Base-by-base conservation (phyloP, 78 protist species). In the Dictyostelium firmibasis region DNA sequence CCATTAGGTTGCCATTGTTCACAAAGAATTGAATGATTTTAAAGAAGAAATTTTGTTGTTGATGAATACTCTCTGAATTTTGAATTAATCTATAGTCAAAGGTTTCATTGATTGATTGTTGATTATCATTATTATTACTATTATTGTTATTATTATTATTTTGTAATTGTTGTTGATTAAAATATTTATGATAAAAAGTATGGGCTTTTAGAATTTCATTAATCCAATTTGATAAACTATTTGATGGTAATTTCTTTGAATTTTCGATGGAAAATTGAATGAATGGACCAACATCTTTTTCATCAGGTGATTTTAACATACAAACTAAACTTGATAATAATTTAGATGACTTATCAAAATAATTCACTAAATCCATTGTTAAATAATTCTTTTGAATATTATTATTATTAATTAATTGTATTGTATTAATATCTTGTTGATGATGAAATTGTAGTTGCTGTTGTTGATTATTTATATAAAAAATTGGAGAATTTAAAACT, bases 21-120 rank as follows among this genome's bases (percentile, higher is more conserved):
- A 89, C 87, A 60, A 89, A 89, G 38, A 81, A 76, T 41, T 89
- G 94, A 29, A 89, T 78, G 5, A 89, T 64, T 47, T 89, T 89
- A 29, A 81, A 89, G 20, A 81, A 89, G 82, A 89, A 89, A 36
- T 85, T 78, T 69, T 89, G 94, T 47, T 89, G 94, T 89, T 89
- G 94, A 64, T 89, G 94, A 20, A 89, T 67, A 18, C 82, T 76
- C n/a, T 89, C 94, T 4, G 88, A 53, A 29, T 89, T 89, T 25
- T 62, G 86, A 33, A 89, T 81, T 64, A 89, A 27, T 41, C n/a
- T 77, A 53, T 81, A 67, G 60, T 43, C 57, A 77, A 44, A 57
- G 16, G 38, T 27, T 47, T 47, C 64, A n/a, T 57, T 18, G 4
- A 29, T 47, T 47, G 70, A 4, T 13, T 33, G 16, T 18, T 23